Percentiles rank a stretch among this genome's conserved stretches.
These are phyloP conservation scores for Fusarium foetens DNA, from an alignment of 2,329 filamentous ascomycete genomes.

Conservation along the genomic window DNA sequence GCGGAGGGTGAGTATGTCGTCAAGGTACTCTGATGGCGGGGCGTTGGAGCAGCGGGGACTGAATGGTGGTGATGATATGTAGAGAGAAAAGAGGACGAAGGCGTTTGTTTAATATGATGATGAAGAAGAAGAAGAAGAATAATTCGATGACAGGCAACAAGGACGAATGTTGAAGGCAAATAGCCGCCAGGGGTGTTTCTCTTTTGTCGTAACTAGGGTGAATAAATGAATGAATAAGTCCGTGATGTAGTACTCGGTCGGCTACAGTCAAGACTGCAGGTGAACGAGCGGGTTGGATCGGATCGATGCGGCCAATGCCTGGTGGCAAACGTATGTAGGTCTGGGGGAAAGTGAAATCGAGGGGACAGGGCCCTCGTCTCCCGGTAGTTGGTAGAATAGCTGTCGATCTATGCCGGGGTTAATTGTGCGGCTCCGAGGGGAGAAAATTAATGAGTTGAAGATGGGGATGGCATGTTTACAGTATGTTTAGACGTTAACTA, in stretches of 20 bases:
- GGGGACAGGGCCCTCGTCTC: conserved; percentile 24
- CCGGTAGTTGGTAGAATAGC: conserved; percentile 9
- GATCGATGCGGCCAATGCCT: conserved; percentile 27
- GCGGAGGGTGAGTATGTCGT: conserved; percentile 23
- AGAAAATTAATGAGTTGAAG: conserved; percentile 24
- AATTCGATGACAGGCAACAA: neutral
- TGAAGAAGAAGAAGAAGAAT: neutral
- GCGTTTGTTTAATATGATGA: neutral
- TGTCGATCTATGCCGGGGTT: conserved; percentile 8
- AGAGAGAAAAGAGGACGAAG: neutral
- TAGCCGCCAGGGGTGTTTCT: neutral
- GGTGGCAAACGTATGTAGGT: conserved; percentile 25
- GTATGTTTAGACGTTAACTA: conserved; percentile 16
- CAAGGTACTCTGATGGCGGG: conserved; percentile 20
- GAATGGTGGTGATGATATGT: neutral
- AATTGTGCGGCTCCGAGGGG: conserved; percentile 26
- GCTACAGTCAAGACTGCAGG: neutral
- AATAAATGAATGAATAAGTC: neutral
- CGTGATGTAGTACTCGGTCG: neutral
- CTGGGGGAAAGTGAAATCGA: conserved; percentile 13
- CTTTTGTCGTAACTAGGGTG: neutral
- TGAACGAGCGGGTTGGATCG: conserved; percentile 32
- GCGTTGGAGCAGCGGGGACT: conserved; percentile 12
- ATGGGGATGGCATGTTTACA: conserved; percentile 29
- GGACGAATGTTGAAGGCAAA: neutral